Conservation (phyloP, 1,284 basidiomycete species). For the Coriolopsis trogii region DNA sequence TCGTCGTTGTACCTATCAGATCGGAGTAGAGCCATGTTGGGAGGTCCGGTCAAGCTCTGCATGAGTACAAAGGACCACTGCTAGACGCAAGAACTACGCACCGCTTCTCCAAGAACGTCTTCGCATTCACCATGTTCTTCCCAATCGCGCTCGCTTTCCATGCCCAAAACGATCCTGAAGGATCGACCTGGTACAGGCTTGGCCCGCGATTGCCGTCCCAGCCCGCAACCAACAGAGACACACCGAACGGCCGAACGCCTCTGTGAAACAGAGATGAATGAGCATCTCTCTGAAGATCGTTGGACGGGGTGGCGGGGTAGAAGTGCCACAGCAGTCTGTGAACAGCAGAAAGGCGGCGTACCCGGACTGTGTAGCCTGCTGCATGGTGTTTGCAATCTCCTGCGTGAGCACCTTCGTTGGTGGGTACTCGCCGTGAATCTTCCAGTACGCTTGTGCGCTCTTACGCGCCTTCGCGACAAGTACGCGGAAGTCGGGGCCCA, state of each 20-base stretch:
- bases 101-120: slow-evolving; percentile 99
- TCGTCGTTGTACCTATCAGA: slow-evolving; percentile 93
- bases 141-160: slow-evolving; percentile 99
- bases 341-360: slow-evolving; percentile 43
- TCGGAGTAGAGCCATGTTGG: slow-evolving; percentile 19
- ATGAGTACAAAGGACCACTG: slow-evolving; percentile 1
- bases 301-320: background rate
- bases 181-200: slow-evolving; percentile 97
- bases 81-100: slow-evolving; percentile 41
- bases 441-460: slow-evolving; percentile 99
- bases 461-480: slow-evolving; percentile 94
- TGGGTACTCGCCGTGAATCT: slow-evolving; percentile 99
- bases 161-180: slow-evolving; percentile 98
- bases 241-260: slow-evolving; percentile 97
- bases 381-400: slow-evolving; percentile 98
- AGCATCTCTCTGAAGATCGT: too few species aligned
- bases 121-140: slow-evolving; percentile 99
- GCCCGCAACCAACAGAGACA: slow-evolving; percentile 95
- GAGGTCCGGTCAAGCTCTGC: background rate
- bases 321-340: slow-evolving; percentile 9
- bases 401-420: slow-evolving; percentile 95
- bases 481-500: slow-evolving; percentile 98
- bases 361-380: slow-evolving; percentile 99
- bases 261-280: slow-evolving; percentile 44
- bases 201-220: slow-evolving; percentile 94